Percentiles rank a stretch among this genome's conserved stretches.
Evolutionary conservation across 2,329 filamentous ascomycete genomes (phyloP).

Genomic region (Stemphylium vesicarium): DNA sequence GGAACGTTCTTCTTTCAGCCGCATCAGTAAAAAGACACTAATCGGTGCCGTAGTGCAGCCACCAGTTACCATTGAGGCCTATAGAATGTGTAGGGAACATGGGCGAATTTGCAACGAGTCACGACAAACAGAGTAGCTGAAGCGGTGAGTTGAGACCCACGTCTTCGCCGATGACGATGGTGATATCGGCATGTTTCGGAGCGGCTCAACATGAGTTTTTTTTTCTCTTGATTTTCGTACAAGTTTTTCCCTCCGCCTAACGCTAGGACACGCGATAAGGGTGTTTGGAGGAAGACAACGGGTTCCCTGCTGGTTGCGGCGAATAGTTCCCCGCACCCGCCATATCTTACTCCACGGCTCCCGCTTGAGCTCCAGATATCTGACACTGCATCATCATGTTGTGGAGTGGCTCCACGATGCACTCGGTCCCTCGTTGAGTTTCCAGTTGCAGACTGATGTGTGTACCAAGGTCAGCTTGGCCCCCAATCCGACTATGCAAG

Average conservation of each 20-base stretch:
- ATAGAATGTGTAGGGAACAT: not conserved
- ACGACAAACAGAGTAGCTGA: conserved; percentile 1
- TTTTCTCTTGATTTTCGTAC: not conserved
- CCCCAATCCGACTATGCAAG: conserved; percentile 18
- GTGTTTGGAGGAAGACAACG: conserved; percentile 1
- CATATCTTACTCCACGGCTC: not conserved
- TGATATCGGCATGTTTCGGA: conserved; percentile 8
- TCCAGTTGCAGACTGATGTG: not conserved
- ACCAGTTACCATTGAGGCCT: not conserved
- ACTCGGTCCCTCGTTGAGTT: not conserved
- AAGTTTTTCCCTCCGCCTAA: not conserved
- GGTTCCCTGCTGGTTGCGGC: not conserved
- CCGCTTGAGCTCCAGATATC: not conserved
- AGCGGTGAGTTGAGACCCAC: conserved; percentile 16
- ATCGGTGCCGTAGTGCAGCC: not conserved
- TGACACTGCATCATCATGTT: not conserved
- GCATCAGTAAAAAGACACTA: not conserved
- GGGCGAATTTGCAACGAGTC: not conserved
- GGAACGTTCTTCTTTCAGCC: not conserved
- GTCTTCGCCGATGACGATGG: conserved; percentile 1
- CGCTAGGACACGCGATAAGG: conserved; percentile 11
- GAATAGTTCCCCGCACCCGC: conserved; percentile 1
- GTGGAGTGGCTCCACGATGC: not conserved
- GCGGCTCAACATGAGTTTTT: conserved; percentile 1
- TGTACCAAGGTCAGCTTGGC: conserved; percentile 10